Conservation (phyloP, 2,329 filamentous ascomycete species). For the Curvularia verruculosa region DNA sequence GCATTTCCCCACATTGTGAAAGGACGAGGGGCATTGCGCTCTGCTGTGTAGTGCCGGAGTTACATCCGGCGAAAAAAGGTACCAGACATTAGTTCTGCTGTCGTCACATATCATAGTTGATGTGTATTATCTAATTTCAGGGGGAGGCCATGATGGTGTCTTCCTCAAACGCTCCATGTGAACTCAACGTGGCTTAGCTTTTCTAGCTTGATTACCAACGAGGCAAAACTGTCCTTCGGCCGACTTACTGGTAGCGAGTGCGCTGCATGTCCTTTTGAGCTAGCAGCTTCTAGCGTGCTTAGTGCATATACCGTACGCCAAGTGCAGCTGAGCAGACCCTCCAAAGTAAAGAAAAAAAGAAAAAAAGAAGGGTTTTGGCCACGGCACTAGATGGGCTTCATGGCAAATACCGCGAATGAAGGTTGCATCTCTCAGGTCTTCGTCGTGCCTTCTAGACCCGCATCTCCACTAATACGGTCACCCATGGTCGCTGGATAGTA, state of each 20-base stretch:
- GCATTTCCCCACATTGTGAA: slow-evolving; percentile 7
- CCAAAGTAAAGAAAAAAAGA: not conserved
- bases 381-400: not conserved
- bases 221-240: slow-evolving; percentile 2
- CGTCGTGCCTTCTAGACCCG: slow-evolving; percentile 4
- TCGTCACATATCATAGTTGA: not conserved
- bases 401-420: not conserved
- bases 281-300: slow-evolving; percentile 8
- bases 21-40: not conserved
- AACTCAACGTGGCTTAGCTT: slow-evolving; percentile 1
- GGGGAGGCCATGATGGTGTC: not conserved
- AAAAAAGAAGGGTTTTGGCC: not conserved
- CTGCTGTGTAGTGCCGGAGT: slow-evolving; percentile 1
- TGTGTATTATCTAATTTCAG: not conserved
- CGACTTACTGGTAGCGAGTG: not conserved
- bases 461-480: not conserved
- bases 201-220: not conserved
- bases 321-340: not conserved
- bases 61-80: not conserved
- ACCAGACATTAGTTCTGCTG: not conserved
- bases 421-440: not conserved
- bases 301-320: not conserved
- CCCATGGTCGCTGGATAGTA: not conserved
- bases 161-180: not conserved
- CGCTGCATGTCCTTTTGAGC: slow-evolving; percentile 5